These are phyloP conservation scores for Russula lepida DNA, from an alignment of 768 basidiomycete species.

Conservation along the genomic window DNA sequence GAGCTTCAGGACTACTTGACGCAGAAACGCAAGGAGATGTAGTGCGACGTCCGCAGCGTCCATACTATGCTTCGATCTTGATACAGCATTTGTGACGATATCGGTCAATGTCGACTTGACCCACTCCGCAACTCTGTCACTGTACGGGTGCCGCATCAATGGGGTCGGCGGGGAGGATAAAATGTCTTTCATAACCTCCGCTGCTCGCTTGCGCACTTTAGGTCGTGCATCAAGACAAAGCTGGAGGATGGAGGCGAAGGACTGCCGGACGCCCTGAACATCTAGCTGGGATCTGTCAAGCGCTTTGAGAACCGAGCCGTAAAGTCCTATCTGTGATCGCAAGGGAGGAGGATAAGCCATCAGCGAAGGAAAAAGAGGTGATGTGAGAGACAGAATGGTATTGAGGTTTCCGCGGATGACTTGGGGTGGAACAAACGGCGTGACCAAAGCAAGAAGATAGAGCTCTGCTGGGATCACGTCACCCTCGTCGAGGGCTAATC, in stretches of 20 bases:
- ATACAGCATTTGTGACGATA: constrained; percentile 50
- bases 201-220: constrained; percentile 88
- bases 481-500: constrained; percentile 44
- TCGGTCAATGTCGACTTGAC: constrained; percentile 57
- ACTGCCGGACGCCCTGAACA: constrained; percentile 57
- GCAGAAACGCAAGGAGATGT: constrained; percentile 66
- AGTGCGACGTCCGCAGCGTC: constrained; percentile 65
- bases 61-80: constrained; percentile 50
- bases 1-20: constrained; percentile 51
- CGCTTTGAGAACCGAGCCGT: constrained; percentile 57
- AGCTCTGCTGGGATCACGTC: constrained; percentile 77
- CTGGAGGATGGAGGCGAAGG: constrained; percentile 78
- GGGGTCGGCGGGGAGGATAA: constrained; percentile 73
- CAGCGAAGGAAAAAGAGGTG: constrained; percentile 69
- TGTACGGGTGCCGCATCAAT: constrained; percentile 74
- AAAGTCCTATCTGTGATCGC: constrained; percentile 78
- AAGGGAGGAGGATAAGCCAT: constrained; percentile 64
- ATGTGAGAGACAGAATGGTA: constrained; percentile 62
- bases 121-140: constrained; percentile 76
- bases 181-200: constrained; percentile 74
- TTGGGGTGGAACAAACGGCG: constrained; percentile 69
- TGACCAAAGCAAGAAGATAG: constrained; percentile 72
- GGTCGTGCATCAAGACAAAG: constrained; percentile 82
- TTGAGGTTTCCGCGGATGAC: constrained; percentile 71
- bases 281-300: constrained; percentile 69